phyloP scores from a whole-genome alignment of 1,139 yeast genomes.

The Waltiozyma sp. region DNA sequence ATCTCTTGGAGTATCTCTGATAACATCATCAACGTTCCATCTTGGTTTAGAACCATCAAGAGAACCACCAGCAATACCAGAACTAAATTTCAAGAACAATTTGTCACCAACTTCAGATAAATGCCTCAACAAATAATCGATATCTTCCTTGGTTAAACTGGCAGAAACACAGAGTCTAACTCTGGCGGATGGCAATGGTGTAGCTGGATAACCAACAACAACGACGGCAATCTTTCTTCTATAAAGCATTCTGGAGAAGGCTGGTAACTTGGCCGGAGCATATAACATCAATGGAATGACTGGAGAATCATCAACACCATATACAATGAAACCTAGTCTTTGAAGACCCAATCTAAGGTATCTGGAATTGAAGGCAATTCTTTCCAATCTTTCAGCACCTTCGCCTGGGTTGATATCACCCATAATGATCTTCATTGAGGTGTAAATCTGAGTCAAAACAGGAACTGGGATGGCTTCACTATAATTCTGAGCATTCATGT shows the following conservation, averaged over 20 bases:
- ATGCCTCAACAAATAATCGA: conserved; percentile 66
- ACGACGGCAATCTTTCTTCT: conserved; percentile 84
- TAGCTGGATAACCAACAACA: conserved; percentile 95
- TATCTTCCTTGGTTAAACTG: conserved; percentile 86
- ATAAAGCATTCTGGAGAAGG: conserved; percentile 73
- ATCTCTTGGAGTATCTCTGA: conserved; percentile 64
- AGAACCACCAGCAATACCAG: conserved; percentile 64
- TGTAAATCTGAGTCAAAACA: conserved; percentile 76
- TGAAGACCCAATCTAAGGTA: conserved; percentile 84
- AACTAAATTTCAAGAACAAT: conserved; percentile 64
- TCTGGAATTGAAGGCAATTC: conserved; percentile 93
- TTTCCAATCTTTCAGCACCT: conserved; percentile 79
- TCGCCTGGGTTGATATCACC: conserved; percentile 88
- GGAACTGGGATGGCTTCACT: conserved; percentile 88
- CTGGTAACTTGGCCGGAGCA: conserved; percentile 92
- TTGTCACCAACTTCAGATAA: conserved; percentile 74
- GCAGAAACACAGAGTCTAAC: conserved; percentile 89
- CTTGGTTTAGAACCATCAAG: conserved; percentile 54
- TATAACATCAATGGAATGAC: conserved; percentile 82
- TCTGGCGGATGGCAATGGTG: conserved; percentile 83
- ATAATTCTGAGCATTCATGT: conserved; percentile 63
- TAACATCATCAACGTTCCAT: conserved; percentile 67
- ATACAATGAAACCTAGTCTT: conserved; percentile 85
- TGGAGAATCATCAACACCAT: conserved; percentile 95
- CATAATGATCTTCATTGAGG: conserved; percentile 67